Evolutionary conservation across 371 early-diverging fungal species (phyloP).

Genomic region (Lichtheimia ramosa): DNA sequence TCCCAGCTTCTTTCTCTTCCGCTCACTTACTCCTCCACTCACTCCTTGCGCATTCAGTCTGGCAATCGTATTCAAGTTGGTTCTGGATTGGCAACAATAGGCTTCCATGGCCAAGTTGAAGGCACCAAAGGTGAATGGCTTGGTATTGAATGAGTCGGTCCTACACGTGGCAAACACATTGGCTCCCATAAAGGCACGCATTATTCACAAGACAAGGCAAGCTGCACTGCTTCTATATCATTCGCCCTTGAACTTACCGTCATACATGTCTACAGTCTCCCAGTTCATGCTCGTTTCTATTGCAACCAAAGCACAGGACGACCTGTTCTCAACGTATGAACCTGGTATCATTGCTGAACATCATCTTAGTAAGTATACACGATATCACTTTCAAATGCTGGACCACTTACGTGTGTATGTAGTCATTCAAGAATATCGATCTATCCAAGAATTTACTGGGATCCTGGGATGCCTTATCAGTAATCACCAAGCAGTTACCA

Average conservation of each 20-base stretch:
- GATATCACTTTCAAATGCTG: not conserved
- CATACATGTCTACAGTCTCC: constrained; percentile 9
- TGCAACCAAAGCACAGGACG: constrained; percentile 53
- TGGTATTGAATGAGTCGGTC: constrained; percentile 90
- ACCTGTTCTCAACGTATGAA: constrained; percentile 46
- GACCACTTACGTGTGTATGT: not conserved
- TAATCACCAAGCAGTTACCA: constrained; percentile 58
- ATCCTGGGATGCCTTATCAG: constrained; percentile 62
- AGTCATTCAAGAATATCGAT: constrained; percentile 72
- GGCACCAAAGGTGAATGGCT: constrained; percentile 72
- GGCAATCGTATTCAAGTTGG: constrained; percentile 46
- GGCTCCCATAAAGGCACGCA: constrained; percentile 62
- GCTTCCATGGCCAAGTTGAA: constrained; percentile 65
- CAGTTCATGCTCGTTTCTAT: constrained; percentile 79
- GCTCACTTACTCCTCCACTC: no score
- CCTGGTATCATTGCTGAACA: constrained; percentile 20
- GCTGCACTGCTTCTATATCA: not conserved
- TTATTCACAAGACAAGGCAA: constrained; percentile 39
- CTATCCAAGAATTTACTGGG: constrained; percentile 68
- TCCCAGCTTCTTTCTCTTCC: no score
- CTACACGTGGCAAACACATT: constrained; percentile 79
- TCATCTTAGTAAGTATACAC: constrained; percentile 18
- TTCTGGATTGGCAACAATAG: constrained; percentile 59
- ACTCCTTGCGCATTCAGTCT: constrained; percentile 5
- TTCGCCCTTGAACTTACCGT: not conserved